Percentiles rank a stretch among this genome's conserved stretches.
Evolutionary conservation across 129 eudicot genomes (phyloP).

Genomic region (Smallanthus sonchifolius): DNA sequence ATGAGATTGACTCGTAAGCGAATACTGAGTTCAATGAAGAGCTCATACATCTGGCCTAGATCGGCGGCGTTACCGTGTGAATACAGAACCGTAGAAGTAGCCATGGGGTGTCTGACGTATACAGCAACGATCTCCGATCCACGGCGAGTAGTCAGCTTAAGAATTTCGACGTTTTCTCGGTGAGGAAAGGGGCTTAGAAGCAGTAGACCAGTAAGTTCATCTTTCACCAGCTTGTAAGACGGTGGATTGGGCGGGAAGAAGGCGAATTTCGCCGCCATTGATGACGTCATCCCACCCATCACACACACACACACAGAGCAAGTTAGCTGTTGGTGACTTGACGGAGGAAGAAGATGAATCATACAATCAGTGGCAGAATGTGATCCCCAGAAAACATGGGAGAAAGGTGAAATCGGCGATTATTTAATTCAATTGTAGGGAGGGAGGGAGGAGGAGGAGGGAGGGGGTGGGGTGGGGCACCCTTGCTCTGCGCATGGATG

Average conservation of each 20-base stretch:
- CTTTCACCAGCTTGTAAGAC: slow-evolving; percentile 70
- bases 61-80: slow-evolving; percentile 96
- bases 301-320: neutral
- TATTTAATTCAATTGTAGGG: neutral
- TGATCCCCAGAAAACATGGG: slow-evolving; percentile 10
- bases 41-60: slow-evolving; percentile 92
- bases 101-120: slow-evolving; percentile 76
- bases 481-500: slow-evolving; percentile 34
- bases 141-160: slow-evolving; percentile 53
- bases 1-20: slow-evolving; percentile 75
- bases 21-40: slow-evolving; percentile 70
- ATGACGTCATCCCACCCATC: slow-evolving; percentile 98
- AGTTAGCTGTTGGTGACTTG: neutral
- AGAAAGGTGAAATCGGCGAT: neutral
- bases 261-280: slow-evolving; percentile 95
- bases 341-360: neutral
- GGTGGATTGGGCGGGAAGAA: slow-evolving; percentile 94
- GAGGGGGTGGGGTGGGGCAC: slow-evolving; percentile 25
- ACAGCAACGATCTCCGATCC: slow-evolving; percentile 73
- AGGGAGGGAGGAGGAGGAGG: slow-evolving; percentile 15
- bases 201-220: slow-evolving; percentile 57
- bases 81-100: slow-evolving; percentile 62
- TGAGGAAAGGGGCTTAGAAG: slow-evolving; percentile 73
- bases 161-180: slow-evolving; percentile 80
- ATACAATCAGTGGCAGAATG: neutral